phyloP scores from a whole-genome alignment of 140 eudicot species.

The Anethum foeniculum region DNA sequence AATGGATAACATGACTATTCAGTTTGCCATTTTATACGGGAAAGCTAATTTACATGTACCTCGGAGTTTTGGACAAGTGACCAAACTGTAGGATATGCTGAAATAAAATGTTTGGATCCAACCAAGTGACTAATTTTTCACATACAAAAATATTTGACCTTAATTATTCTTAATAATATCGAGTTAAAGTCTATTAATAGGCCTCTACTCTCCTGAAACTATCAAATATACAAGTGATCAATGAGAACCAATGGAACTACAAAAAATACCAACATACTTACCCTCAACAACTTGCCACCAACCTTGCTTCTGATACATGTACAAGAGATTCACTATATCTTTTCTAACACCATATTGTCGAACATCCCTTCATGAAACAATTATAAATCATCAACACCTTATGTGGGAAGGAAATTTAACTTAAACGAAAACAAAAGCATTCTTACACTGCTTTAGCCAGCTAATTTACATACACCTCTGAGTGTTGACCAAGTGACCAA shows the following conservation, averaged over 20 bases:
- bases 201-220: not conserved
- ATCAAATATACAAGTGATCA: not conserved
- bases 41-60: too few relatives aligned
- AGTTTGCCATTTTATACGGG: slow-evolving; percentile 14
- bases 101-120: too few relatives aligned
- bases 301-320: not conserved
- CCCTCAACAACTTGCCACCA: not conserved
- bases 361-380: not conserved
- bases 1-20: slow-evolving; percentile 1
- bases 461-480: slow-evolving; percentile 46
- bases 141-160: not conserved
- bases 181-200: not conserved
- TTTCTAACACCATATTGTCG: not conserved
- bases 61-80: too few relatives aligned
- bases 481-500: slow-evolving; percentile 59
- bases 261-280: not conserved
- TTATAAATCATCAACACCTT: not conserved
- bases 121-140: too few relatives aligned
- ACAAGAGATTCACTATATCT: not conserved
- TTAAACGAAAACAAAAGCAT: too few relatives aligned
- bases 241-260: not conserved
- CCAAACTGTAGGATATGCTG: too few relatives aligned
- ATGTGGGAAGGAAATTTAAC: too few relatives aligned
- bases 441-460: not conserved
- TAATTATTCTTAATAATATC: not conserved